phyloP scores from a whole-genome alignment of 202 grass and related monocot species.

The Panicum virgatum region DNA sequence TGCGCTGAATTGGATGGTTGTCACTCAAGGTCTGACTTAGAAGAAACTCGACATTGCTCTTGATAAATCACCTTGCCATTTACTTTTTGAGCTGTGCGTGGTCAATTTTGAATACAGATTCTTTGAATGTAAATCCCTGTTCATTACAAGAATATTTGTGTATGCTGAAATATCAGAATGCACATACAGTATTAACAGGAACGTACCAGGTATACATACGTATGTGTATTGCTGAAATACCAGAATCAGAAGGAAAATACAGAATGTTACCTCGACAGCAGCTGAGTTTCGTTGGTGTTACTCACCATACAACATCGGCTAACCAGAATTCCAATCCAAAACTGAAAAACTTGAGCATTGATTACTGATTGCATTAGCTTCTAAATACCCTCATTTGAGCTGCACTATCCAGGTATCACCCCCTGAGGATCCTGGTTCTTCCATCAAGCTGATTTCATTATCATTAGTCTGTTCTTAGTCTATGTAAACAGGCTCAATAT shows the following conservation, averaged over 20 bases:
- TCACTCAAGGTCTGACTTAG: not conserved
- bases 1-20: not conserved
- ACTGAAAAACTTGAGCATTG: not conserved
- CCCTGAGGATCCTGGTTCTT: not conserved
- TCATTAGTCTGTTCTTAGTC: constrained; percentile 2
- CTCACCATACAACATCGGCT: not conserved
- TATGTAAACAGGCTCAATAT: constrained; percentile 20
- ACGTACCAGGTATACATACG: not conserved
- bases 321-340: not conserved
- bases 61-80: not conserved
- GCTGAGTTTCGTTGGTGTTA: not conserved
- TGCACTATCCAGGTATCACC: not conserved
- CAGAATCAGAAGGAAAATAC: not conserved
- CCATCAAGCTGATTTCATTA: constrained; percentile 3
- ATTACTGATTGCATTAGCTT: not conserved
- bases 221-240: not conserved
- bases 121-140: not conserved
- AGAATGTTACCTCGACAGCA: not conserved
- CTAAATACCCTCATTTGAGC: not conserved
- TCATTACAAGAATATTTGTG: not conserved
- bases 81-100: too few species aligned
- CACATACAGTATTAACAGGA: not conserved
- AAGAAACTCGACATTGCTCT: not conserved
- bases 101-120: not conserved
- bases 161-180: not conserved